Evolutionary conservation across 257 asterid species (phyloP), one percentile per base, ranked within the genome.

Genomic region (Lycium ferocissimum): DNA sequence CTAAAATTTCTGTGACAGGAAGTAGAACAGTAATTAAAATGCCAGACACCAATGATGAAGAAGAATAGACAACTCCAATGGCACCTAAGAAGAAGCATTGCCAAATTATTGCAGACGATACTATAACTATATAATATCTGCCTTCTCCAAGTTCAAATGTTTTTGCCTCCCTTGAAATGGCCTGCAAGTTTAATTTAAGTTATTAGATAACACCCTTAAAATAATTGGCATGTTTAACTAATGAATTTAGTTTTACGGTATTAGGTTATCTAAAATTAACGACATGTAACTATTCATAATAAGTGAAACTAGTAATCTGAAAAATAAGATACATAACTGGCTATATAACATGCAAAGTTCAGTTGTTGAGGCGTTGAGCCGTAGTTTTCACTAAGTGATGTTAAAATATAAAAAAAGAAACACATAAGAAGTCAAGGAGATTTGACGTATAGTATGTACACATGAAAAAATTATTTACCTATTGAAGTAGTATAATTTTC

Each of bases 61-160:
- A 75, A 47, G 7, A 75, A 75, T 49, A 75, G 3, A 75, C 8
- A 22, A 75, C 62, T 75, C 81, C 81, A 75, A 49, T 75, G 2
- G 81, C 81, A 51, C 81, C 81, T 49, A 75, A 75, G 61, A 75
- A 75, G 10, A 75, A 75, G 17, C 59, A 75, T 75, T 75, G 81
- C 81, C 81, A 75, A 49, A 75, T 0, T 47, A 75, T 75, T 12
- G 81, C 81, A 11, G 61, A 47, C 40, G 38, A 75, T 49, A 75
- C 35, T 75, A 75, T 22, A 0, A 75, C n/a, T 20, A 75, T 13
- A 22, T 49, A 75, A 22, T 75, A 75, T 49, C 17, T 75, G 2
- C 7, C 61, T 75, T 75, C 81, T 75, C 81, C 81, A 75, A 75
- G 81, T 75, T 75, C 81, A 75, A 75, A 75, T 75, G 45, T 4